phyloP scores from a whole-genome alignment of 306 rosid species.

The Ammopiptanthus mongolicus region DNA sequence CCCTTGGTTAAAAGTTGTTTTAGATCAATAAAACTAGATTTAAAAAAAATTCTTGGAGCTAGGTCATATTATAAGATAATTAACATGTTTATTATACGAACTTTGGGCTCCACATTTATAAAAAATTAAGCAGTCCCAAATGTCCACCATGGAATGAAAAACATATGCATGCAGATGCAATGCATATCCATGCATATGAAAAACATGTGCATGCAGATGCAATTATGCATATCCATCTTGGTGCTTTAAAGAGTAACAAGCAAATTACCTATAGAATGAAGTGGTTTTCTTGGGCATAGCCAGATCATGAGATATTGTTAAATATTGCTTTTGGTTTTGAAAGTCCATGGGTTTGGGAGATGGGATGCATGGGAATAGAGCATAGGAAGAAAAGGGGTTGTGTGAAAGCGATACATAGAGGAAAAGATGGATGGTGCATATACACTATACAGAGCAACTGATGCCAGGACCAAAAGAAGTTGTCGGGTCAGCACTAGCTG shows the following conservation, averaged over 20 bases:
- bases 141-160: not conserved
- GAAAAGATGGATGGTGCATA: not conserved
- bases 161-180: not conserved
- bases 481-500: conserved; percentile 33
- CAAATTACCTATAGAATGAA: not conserved
- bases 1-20: not conserved
- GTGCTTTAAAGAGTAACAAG: not conserved
- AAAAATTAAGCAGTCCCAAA: not conserved
- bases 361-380: not conserved
- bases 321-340: not conserved
- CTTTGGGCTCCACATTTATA: no score
- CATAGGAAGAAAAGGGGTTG: not conserved
- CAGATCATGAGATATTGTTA: not conserved
- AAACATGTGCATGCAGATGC: not conserved
- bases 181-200: not conserved
- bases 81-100: not conserved
- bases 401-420: conserved; percentile 1
- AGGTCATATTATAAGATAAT: not conserved
- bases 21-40: not conserved
- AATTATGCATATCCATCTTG: not conserved
- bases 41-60: not conserved
- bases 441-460: not conserved
- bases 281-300: not conserved
- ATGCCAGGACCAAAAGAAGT: conserved; percentile 18
- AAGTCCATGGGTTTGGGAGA: not conserved